Base-by-base conservation (phyloP, 371 early-diverging fungal species). In the Mortierella sp. region DNA sequence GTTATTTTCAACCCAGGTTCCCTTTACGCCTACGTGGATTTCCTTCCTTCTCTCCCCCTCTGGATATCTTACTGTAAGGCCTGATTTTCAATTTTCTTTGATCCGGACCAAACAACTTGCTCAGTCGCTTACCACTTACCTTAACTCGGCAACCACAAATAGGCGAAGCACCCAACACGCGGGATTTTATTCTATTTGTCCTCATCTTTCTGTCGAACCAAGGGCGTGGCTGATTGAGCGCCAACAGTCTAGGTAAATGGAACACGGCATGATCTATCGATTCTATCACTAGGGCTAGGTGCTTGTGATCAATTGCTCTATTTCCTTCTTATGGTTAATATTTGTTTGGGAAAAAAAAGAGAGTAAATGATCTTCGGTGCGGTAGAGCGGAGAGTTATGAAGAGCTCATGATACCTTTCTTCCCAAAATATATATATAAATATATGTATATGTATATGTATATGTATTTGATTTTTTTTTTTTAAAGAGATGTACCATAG, bases 161-260 rank as follows among this genome's bases (percentile, higher is more conserved):
- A 22, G 19, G 49, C 7, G 49, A 19, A 3, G 28, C 26, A 31
- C 12, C 12, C 3, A 29, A 26, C 10, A 26, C 31, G 31, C 55
- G 10, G 29, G 31, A 29, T 29, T 10, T 26, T 10, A 55, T 31
- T 3, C 26, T 31, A 7, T 29, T n/a, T 2, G 7, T 28, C 4
- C n/a, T n/a, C 31, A 12, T 55, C 26, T 26, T 55, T 55, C 55
- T 55, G 26, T 31, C 31, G 55, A 55, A 55, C 29, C 31, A 31
- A 29, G 55, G 55, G 29, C 7, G 22, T 17, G 55, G 28, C 55
- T 55, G 55, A 55, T 26, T 31, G 31, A 55, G 9, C 7, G 26
- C 55, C 15, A 55, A 55, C 31, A 55, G 31, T 55, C 55, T 15
- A 55, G 55, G 55, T 55, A 55, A 26, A 26, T 31, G 22, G 29